A percentile compares a stretch with the other conserved stretches of the same genome.
Evolutionary conservation across 2,329 filamentous ascomycete species (phyloP).

Genomic region (Alternaria novae-zelandiae): DNA sequence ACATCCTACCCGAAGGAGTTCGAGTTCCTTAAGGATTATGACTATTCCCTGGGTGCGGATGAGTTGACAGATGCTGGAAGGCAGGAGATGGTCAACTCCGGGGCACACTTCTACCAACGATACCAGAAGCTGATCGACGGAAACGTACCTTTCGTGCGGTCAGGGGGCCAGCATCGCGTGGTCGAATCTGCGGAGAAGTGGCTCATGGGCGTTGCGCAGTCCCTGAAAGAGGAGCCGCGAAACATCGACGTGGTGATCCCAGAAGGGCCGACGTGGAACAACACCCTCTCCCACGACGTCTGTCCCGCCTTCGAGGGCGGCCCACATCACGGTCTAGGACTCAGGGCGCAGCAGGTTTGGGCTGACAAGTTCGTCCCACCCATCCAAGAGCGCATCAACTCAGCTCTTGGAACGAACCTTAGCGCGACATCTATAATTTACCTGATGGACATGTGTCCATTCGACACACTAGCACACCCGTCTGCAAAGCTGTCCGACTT

Average conservation of each 20-base stretch:
- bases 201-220: constrained; percentile 73
- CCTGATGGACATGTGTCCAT: constrained; percentile 90
- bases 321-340: constrained; percentile 56
- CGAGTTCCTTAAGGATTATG: constrained; percentile 73
- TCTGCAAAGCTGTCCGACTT: constrained; percentile 68
- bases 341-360: constrained; percentile 64
- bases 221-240: constrained; percentile 51
- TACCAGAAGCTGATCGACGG: constrained; percentile 69
- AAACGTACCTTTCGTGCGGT: constrained; percentile 72
- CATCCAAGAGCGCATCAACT: constrained; percentile 73
- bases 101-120: constrained; percentile 74
- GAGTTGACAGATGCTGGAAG: constrained; percentile 72
- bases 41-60: constrained; percentile 73
- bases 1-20: constrained; percentile 66
- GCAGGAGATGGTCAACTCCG: constrained; percentile 75
- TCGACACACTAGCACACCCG: constrained; percentile 71
- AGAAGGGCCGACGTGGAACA: constrained; percentile 73
- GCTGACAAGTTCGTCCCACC: constrained; percentile 67
- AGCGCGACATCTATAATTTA: constrained; percentile 67
- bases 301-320: constrained; percentile 75
- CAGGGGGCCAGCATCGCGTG: constrained; percentile 73
- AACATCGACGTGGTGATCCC: constrained; percentile 67
- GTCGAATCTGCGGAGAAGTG: constrained; percentile 78
- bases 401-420: constrained; percentile 72
- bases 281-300: constrained; percentile 77